Evolutionary conservation across 805 yeast genomes (phyloP).

Genomic region (Candida broadrunensis): DNA sequence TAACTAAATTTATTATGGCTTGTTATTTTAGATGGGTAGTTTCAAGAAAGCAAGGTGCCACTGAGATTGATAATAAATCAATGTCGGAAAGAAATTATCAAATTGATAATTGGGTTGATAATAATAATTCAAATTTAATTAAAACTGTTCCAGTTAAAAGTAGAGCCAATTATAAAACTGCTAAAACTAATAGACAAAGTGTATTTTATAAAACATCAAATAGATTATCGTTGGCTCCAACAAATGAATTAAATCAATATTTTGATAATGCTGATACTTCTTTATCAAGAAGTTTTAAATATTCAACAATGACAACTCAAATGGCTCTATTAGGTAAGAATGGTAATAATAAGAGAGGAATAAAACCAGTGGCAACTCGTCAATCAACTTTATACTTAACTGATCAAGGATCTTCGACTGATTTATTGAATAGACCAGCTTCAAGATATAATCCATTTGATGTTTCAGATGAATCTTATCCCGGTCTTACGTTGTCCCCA

Average conservation of each 20-base stretch:
- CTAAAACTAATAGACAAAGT: conserved; percentile 37
- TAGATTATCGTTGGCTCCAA: conserved; percentile 37
- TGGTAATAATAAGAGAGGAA: conserved; percentile 3
- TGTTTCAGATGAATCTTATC: conserved; percentile 32
- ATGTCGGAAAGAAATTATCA: conserved; percentile 62
- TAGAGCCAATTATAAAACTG: conserved; percentile 46
- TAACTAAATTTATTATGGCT: conserved; percentile 77
- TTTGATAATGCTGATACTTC: conserved; percentile 29
- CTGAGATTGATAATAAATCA: conserved; percentile 52
- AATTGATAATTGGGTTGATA: conserved; percentile 85
- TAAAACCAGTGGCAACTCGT: conserved; percentile 16
- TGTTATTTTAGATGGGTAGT: conserved; percentile 86
- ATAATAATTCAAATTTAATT: conserved; percentile 49
- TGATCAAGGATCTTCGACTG: conserved; percentile 32
- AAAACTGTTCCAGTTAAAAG: conserved; percentile 48
- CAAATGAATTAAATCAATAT: conserved; percentile 33
- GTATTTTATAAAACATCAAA: conserved; percentile 37
- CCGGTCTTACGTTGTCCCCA: conserved; percentile 46
- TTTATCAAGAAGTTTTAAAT: conserved; percentile 38
- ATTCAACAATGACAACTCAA: conserved; percentile 68
- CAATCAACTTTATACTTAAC: conserved; percentile 27
- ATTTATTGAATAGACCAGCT: conserved; percentile 27
- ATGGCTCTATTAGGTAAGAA: conserved; percentile 35
- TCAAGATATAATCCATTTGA: conserved; percentile 33
- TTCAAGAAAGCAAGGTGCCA: conserved; percentile 75